Evolutionary conservation across 495 filamentous ascomycete genomes (phyloP), one percentile per base, ranked within the genome.

Genomic region (Haplographium delicatum): DNA sequence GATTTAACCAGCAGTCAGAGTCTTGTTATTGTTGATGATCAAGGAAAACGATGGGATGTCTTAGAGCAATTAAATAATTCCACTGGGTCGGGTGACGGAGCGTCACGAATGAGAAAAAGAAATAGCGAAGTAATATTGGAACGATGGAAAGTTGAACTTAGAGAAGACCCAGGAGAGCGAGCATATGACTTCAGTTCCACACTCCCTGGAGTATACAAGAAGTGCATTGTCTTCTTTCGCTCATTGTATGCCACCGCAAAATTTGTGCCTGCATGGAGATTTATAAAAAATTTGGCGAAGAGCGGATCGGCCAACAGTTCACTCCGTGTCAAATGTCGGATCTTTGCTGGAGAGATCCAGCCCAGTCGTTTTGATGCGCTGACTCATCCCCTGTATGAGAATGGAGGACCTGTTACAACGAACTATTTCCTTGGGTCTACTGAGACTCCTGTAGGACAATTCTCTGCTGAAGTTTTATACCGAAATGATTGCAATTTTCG

Each of bases 21-120:
- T 54, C 69, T 98, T 45, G 88, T 95, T 15, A 75, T 91, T 46
- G 68, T 91, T 28, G 93, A 98, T 64, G 88, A 91, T 16, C 73
- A 88, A 61, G 91, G 90, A 44, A 90, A 91, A 70, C 74, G 86
- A 45, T 96, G 89, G 88, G 89, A 97, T 74, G 90, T 95, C 16
- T 65, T 82, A 44, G 90, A 95, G 62, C 85, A 87, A 28, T 68
- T 96, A 47, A 82, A 76, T 25, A n/a, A n/a, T n/a, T 86, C 82
- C 16, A 72, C 73, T 30, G 72, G 80, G 41, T 75, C 75, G 8
- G 75, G 71, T 54, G 72, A 75, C 30, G 75, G 74, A 45, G 72
- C 69, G 35, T 71, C 63, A 50, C 60, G 65, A 31, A 61, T 62
- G n/a, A 62, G 64, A 27, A 70, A 68, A 45, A 70, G 73, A 22